These are phyloP conservation scores for Chlorella sp. DNA, from an alignment of 139 green algal genomes.

Conservation along the genomic window DNA sequence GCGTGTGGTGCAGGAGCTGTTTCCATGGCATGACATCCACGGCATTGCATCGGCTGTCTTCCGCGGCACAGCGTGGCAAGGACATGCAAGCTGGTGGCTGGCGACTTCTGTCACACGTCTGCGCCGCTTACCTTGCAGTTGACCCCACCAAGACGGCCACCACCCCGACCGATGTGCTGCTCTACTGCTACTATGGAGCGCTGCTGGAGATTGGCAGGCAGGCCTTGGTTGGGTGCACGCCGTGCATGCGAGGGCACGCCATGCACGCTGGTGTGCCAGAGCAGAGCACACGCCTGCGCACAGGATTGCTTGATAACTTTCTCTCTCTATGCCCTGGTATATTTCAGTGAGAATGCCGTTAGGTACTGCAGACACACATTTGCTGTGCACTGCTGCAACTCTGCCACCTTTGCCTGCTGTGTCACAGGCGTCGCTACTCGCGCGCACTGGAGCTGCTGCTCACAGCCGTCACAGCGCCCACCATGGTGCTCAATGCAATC, in stretches of 20 bases:
- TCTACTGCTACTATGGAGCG: conserved; percentile 96
- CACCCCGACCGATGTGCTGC: conserved; percentile 82
- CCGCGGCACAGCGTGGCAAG: too few relatives aligned
- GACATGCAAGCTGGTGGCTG: too few relatives aligned
- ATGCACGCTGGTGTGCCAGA: neutral
- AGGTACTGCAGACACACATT: too few relatives aligned
- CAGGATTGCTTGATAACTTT: too few relatives aligned
- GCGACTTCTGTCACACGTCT: too few relatives aligned
- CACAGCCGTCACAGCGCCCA: conserved; percentile 80
- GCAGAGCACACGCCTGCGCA: too few relatives aligned
- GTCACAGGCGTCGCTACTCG: conserved; percentile 60
- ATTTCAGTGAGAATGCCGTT: too few relatives aligned
- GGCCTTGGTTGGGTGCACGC: too few relatives aligned
- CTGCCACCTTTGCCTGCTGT: neutral
- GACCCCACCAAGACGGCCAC: conserved; percentile 74
- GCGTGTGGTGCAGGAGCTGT: too few relatives aligned
- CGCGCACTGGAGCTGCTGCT: conserved; percentile 83
- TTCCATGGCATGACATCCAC: too few relatives aligned
- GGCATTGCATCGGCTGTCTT: too few relatives aligned
- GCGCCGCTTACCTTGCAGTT: conserved; percentile 36
- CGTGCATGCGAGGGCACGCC: neutral
- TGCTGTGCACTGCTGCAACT: neutral
- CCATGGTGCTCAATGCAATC: conserved; percentile 85
- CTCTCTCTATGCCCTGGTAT: too few relatives aligned
- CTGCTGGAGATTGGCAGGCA: conserved; percentile 77